These are phyloP conservation scores for Leishmania braziliensis DNA, from an alignment of 208 protist species.

Conservation along the genomic window DNA sequence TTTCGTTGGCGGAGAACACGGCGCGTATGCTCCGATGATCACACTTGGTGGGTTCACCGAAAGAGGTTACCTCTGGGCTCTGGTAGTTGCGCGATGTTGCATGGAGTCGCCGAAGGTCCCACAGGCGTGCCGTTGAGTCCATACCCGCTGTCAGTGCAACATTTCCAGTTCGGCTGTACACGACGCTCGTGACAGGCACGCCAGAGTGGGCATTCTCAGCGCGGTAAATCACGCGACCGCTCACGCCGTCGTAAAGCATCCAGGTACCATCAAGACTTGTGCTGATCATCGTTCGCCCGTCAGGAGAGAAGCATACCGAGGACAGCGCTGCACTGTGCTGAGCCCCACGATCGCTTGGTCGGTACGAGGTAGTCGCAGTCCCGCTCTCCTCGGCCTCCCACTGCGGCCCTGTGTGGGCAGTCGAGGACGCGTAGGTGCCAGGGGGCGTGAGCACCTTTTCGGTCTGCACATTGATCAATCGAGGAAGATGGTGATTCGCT, in stretches of 20 bases:
- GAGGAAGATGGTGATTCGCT: slow-evolving; percentile 71
- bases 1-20: slow-evolving; percentile 73
- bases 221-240: slow-evolving; percentile 58
- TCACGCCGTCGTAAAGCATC: slow-evolving; percentile 80
- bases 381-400: slow-evolving; percentile 15
- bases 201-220: slow-evolving; percentile 67
- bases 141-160: slow-evolving; percentile 82
- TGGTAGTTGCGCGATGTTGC: slow-evolving; percentile 28
- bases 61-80: slow-evolving; percentile 60
- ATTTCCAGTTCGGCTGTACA: slow-evolving; percentile 82
- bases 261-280: slow-evolving; percentile 74
- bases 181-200: slow-evolving; percentile 81
- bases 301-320: slow-evolving; percentile 50
- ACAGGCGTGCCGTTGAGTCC: slow-evolving; percentile 81
- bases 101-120: slow-evolving; percentile 67
- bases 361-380: slow-evolving; percentile 7
- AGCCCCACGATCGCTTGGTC: slow-evolving; percentile 21
- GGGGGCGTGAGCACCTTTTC: slow-evolving; percentile 61
- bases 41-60: slow-evolving; percentile 77
- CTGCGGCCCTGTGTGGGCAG: slow-evolving; percentile 11
- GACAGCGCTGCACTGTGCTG: slow-evolving; percentile 77
- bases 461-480: slow-evolving; percentile 73
- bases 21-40: slow-evolving; percentile 77
- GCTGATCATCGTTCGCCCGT: slow-evolving; percentile 69
- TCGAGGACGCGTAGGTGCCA: slow-evolving; percentile 30